phyloP scores from a whole-genome alignment of 306 rosid species.

The Vicia villosa region DNA sequence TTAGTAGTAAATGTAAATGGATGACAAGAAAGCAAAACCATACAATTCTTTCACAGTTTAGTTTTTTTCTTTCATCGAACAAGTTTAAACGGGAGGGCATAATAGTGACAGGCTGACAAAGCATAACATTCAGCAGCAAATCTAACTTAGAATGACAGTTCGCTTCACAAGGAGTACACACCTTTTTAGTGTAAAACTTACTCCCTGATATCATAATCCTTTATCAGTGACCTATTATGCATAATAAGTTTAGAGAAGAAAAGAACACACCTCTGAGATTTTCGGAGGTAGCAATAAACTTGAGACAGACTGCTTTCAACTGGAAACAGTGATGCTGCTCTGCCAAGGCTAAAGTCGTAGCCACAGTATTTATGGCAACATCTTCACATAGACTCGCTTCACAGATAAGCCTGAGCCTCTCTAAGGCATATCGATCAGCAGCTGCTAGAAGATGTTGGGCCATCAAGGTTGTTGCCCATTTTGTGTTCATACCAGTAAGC shows the following conservation, averaged over 20 bases:
- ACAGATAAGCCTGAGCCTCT: slow-evolving; percentile 71
- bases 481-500: slow-evolving; percentile 67
- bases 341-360: slow-evolving; percentile 86
- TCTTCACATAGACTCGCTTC: slow-evolving; percentile 71
- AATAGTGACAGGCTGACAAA: slow-evolving; percentile 5
- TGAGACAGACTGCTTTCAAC: slow-evolving; percentile 88
- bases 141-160: background rate
- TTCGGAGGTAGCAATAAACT: slow-evolving; percentile 68
- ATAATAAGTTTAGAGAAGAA: slow-evolving; percentile 26
- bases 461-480: slow-evolving; percentile 77
- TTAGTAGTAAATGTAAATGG: background rate
- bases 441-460: slow-evolving; percentile 96
- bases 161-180: background rate
- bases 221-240: background rate
- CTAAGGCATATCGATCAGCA: slow-evolving; percentile 80
- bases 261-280: slow-evolving; percentile 70
- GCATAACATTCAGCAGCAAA: background rate
- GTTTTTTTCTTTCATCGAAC: slow-evolving; percentile 12
- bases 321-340: slow-evolving; percentile 93
- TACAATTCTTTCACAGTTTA: slow-evolving; percentile 9
- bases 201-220: background rate
- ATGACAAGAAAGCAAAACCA: background rate
- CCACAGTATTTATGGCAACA: slow-evolving; percentile 81
- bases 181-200: background rate
- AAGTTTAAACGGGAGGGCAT: background rate